A percentile compares a stretch with the other conserved stretches of the same genome.
These are phyloP conservation scores for Myxozyma geophila DNA, from an alignment of 805 yeast species.

Conservation along the genomic window DNA sequence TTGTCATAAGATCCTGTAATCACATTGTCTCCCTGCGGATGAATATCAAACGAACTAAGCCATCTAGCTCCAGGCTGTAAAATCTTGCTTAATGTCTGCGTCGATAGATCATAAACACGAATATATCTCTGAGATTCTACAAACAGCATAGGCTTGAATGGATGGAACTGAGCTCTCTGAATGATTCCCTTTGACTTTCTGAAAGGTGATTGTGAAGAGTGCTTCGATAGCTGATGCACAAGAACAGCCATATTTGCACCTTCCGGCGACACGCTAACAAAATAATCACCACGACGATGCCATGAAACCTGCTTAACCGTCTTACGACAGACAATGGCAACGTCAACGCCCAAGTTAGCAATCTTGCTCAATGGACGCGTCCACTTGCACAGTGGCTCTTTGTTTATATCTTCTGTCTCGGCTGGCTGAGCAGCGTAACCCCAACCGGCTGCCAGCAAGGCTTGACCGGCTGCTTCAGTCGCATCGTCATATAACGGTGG, in stretches of 20 bases:
- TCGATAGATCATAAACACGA: slow-evolving; percentile 86
- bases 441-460: slow-evolving; percentile 86
- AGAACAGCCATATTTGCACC: slow-evolving; percentile 85
- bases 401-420: slow-evolving; percentile 43
- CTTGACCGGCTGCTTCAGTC: slow-evolving; percentile 77
- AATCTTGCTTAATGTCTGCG: slow-evolving; percentile 81
- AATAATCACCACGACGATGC: slow-evolving; percentile 98
- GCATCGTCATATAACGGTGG: slow-evolving; percentile 93
- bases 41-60: slow-evolving; percentile 89
- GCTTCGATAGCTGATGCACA: slow-evolving; percentile 93
- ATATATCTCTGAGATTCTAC: slow-evolving; percentile 88
- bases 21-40: slow-evolving; percentile 91
- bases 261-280: slow-evolving; percentile 95
- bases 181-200: slow-evolving; percentile 89
- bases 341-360: slow-evolving; percentile 66
- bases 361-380: slow-evolving; percentile 66
- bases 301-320: slow-evolving; percentile 83
- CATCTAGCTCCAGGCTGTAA: slow-evolving; percentile 94
- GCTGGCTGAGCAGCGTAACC: slow-evolving; percentile 64
- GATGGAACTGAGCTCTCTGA: slow-evolving; percentile 97
- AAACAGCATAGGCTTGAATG: slow-evolving; percentile 88
- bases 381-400: slow-evolving; percentile 60
- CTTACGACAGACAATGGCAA: slow-evolving; percentile 66
- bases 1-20: slow-evolving; percentile 92
- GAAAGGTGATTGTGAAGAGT: slow-evolving; percentile 94